Conservation (phyloP, 2,329 filamentous ascomycete species). For the Colletotrichum simmondsii region DNA sequence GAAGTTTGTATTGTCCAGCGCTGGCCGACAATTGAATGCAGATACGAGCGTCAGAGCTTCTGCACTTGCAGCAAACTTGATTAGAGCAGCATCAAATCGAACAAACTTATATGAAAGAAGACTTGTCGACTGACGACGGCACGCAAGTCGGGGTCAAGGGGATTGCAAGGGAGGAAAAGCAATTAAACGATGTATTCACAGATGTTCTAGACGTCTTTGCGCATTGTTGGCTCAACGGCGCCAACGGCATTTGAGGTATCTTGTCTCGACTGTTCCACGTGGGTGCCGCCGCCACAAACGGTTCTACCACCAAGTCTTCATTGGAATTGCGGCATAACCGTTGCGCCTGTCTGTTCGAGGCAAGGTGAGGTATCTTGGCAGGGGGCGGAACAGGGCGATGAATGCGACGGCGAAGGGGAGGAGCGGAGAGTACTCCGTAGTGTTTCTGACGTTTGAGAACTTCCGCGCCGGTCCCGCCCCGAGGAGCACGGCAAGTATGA, state of each 20-base stretch:
- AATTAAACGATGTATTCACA: background rate
- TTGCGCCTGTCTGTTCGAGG: background rate
- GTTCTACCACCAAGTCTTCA: background rate
- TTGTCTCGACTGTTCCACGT: slow-evolving; percentile 10
- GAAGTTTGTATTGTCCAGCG: background rate
- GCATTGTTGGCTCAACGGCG: background rate
- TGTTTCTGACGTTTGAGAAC: background rate
- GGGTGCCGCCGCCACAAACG: slow-evolving; percentile 6
- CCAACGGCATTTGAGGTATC: background rate
- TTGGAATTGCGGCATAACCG: background rate
- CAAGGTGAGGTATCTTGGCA: background rate
- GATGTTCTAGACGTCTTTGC: background rate
- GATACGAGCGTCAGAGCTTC: background rate
- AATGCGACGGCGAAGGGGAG: background rate
- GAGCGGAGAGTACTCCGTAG: background rate
- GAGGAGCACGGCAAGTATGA: background rate
- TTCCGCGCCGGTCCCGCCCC: background rate
- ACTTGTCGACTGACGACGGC: background rate
- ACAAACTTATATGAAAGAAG: background rate
- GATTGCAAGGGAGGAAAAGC: background rate
- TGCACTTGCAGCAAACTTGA: background rate
- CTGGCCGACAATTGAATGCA: background rate
- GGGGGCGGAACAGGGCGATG: background rate
- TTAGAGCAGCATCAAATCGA: background rate
- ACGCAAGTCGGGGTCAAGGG: background rate